Evolutionary conservation across 176 grass and related monocot genomes (phyloP), one percentile per base, ranked within the genome.

Genomic region (Oropetium thomaeum): DNA sequence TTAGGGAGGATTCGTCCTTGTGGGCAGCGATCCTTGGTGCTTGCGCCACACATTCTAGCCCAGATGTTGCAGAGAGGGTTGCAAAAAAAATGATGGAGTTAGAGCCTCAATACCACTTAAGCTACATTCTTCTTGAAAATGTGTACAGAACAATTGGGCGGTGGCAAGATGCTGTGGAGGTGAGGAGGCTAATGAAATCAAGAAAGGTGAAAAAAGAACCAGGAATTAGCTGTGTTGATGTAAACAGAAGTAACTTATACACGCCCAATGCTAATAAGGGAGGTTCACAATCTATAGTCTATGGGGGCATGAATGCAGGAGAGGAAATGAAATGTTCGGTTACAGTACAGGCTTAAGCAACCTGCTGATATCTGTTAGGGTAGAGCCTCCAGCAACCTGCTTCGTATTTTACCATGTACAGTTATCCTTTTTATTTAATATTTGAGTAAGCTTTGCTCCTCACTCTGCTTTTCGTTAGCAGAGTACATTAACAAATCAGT

Each of bases 101-200:
- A 42, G 67, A 91, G 30, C 94, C 94, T 32, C 64, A 67, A 59
- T 87, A 87, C 76, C 90, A 97, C 54, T 79, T 93, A 88, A 91
- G 90, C 82, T 97, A 97, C 57, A 39, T 93, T 78, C 78, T 93
- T 84, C 87, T 97, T 47, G 90, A 81, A 40, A 97, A 93, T 81
- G 88, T 93, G 8, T 97, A 97, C 47, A 97, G 89, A 69, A 87
- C 52, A 10, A 76, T 93, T 85, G 90, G 83, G 11, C 62, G 86
- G 34, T 97, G 88, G 90, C 79, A 87, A 61, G 78, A 97, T 76
- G 94, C 94, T 70, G 65, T 78, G 45, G 70, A 93, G 62, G 87
- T 93, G 62, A 89, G 94, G 81, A 83, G 58, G 59, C 26, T 93
- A 47, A 97, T 91, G 94, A 51, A 65, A 83, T 73, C 79, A 54